Conservation (phyloP, 139 green algal species). For the Nannochloris sp. region DNA sequence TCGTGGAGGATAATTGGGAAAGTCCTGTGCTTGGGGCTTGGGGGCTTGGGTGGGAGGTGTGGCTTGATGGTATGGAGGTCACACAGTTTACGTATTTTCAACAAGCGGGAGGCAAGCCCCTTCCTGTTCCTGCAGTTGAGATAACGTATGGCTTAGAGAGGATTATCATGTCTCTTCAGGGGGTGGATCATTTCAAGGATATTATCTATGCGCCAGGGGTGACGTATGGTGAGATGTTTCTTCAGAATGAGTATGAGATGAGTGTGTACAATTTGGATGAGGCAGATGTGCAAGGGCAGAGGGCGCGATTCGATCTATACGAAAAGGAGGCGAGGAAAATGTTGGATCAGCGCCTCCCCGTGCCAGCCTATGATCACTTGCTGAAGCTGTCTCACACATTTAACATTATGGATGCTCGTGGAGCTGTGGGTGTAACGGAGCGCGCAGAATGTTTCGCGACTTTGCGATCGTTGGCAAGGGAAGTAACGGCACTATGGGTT, state of each 20-base stretch:
- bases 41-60: slow-evolving; percentile 97
- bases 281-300: slow-evolving; percentile 70
- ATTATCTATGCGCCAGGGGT: slow-evolving; percentile 65
- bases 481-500: slow-evolving; percentile 75
- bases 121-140: slow-evolving; percentile 82
- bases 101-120: slow-evolving; percentile 62
- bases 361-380: slow-evolving; percentile 95
- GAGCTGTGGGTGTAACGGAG: slow-evolving; percentile 91
- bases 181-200: slow-evolving; percentile 96
- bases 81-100: slow-evolving; percentile 99
- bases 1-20: slow-evolving; percentile 99
- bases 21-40: slow-evolving; percentile 89
- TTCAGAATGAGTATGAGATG: slow-evolving; percentile 97
- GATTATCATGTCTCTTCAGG: slow-evolving; percentile 94
- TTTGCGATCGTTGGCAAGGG: slow-evolving; percentile 71
- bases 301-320: slow-evolving; percentile 68
- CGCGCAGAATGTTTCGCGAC: slow-evolving; percentile 83
- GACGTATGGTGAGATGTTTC: slow-evolving; percentile 96
- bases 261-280: slow-evolving; percentile 78
- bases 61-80: slow-evolving; percentile 97
- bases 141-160: slow-evolving; percentile 98
- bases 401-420: slow-evolving; percentile 94
- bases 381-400: slow-evolving; percentile 97
- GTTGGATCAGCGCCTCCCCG: slow-evolving; percentile 76
- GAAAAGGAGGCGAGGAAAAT: slow-evolving; percentile 72